Evolutionary conservation across 495 filamentous ascomycete genomes (phyloP).

Genomic region (Tuber indicum): DNA sequence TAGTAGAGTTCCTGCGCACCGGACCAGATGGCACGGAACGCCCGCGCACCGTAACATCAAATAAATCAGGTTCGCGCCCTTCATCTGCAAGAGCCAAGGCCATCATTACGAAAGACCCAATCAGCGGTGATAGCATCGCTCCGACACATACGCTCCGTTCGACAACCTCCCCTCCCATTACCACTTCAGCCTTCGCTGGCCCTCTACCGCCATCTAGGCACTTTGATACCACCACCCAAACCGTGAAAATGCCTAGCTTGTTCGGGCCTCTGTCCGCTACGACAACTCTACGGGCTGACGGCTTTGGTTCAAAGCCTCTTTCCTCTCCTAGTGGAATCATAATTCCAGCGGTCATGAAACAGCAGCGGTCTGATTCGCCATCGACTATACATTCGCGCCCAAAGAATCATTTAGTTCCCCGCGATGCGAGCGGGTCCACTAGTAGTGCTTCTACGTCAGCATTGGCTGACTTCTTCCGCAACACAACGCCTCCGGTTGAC

Average conservation of each 20-base stretch:
- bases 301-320: slow-evolving; percentile 14
- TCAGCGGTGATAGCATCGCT: slow-evolving; percentile 14
- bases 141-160: slow-evolving; percentile 8
- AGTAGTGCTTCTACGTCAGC: slow-evolving; percentile 65
- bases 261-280: not conserved
- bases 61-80: slow-evolving; percentile 28
- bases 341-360: slow-evolving; percentile 36
- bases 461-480: slow-evolving; percentile 89
- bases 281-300: slow-evolving; percentile 14
- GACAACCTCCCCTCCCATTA: slow-evolving; percentile 16
- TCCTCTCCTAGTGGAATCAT: slow-evolving; percentile 23
- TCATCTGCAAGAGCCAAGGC: slow-evolving; percentile 31
- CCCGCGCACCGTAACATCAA: slow-evolving; percentile 22
- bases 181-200: slow-evolving; percentile 4
- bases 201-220: slow-evolving; percentile 15
- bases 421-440: slow-evolving; percentile 43
- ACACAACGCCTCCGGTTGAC: slow-evolving; percentile 52
- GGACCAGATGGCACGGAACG: slow-evolving; percentile 50
- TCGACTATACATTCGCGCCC: slow-evolving; percentile 16
- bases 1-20: slow-evolving; percentile 81
- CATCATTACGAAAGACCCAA: slow-evolving; percentile 33
- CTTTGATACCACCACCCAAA: slow-evolving; percentile 1
- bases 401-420: slow-evolving; percentile 31
- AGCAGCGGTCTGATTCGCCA: slow-evolving; percentile 27
- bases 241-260: not conserved